Evolutionary conservation across 495 filamentous ascomycete species (phyloP), one percentile per base, ranked within the genome.

Genomic region (Pseudotulostoma volvatum): DNA sequence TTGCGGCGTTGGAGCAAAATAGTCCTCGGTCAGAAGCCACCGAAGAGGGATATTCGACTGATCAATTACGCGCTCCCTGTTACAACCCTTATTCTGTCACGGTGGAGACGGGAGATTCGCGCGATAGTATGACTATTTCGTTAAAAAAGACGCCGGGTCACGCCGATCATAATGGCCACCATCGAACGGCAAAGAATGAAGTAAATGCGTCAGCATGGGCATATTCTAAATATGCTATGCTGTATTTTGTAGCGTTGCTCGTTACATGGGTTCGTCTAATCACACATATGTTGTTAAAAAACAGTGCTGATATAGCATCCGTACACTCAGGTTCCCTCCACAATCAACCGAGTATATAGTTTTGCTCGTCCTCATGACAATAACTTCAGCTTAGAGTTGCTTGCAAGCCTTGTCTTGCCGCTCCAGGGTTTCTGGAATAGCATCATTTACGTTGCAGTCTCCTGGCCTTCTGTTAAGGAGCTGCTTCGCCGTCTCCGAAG

Each of bases 391-490:
- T 68, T 92, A 18, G 76, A 82, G 45, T 79, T 77, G 40, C 68
- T 74, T 33, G 74, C 77, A 18, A 73, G 79, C 1, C 68, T 85
- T 34, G 83, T 92, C 0, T 66, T 92, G 15, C 85, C 85, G 0
- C 63, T 86, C 0, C 85, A 92, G 49, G 85, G 85, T 1, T 86
- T 90, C 48, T 88, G 83, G 79, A 93, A 92, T 47, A 73, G 74
- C 14, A 51, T 84, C 37, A 84, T 93, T 39, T 93, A 92, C 56
- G 53, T 74, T 9, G 74, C 73, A 14, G 84, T 82, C 2, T 70
- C 66, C 3, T 62, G 57, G 50, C 55, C 55, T 0, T 55, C 53
- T 1, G 54, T 59, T 9, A 56, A 51, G 33, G 38, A 38, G 4
- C 43, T 51, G 13, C 50, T 46, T 43, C 13, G 25, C 13, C 38